These are phyloP conservation scores for Trapa incisa DNA, from an alignment of 345 rosid species.

Conservation along the genomic window DNA sequence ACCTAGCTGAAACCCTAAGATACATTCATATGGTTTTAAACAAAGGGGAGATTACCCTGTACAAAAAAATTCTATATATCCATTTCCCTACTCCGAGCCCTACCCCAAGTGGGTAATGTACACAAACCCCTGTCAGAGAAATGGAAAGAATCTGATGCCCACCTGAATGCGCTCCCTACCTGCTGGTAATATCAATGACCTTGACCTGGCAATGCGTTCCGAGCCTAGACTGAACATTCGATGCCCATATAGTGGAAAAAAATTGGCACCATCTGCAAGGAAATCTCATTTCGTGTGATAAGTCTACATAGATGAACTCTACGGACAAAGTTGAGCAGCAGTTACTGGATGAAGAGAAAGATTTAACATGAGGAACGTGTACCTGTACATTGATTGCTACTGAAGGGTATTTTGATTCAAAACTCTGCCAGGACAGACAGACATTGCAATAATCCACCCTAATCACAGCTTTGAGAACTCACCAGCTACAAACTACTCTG, in stretches of 20 bases:
- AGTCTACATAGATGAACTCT: not conserved
- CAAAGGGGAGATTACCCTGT: conserved; percentile 31
- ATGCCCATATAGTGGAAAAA: conserved; percentile 13
- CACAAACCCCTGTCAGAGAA: conserved; percentile 24
- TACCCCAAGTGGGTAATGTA: conserved; percentile 43
- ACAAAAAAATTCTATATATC: conserved; percentile 45
- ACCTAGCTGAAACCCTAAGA: conserved; percentile 11
- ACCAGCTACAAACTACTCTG: conserved; percentile 52
- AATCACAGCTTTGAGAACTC: conserved; percentile 40
- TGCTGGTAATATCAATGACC: not conserved
- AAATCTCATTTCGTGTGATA: not conserved
- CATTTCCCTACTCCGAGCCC: conserved; percentile 34
- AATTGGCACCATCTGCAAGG: conserved; percentile 37
- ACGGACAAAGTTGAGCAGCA: not conserved
- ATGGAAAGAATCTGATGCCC: conserved; percentile 4
- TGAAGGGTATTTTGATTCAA: conserved; percentile 42
- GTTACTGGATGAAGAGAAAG: not conserved
- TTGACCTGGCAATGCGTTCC: conserved; percentile 8
- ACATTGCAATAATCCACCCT: conserved; percentile 26
- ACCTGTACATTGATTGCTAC: conserved; percentile 78
- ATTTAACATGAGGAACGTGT: conserved; percentile 3
- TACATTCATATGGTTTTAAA: conserved; percentile 12
- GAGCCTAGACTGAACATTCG: conserved; percentile 7
- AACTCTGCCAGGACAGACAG: conserved; percentile 27
- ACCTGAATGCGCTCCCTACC: not conserved